Base-by-base conservation (phyloP, 2,329 filamentous ascomycete genomes). In the Aspergillus arachidicola region DNA sequence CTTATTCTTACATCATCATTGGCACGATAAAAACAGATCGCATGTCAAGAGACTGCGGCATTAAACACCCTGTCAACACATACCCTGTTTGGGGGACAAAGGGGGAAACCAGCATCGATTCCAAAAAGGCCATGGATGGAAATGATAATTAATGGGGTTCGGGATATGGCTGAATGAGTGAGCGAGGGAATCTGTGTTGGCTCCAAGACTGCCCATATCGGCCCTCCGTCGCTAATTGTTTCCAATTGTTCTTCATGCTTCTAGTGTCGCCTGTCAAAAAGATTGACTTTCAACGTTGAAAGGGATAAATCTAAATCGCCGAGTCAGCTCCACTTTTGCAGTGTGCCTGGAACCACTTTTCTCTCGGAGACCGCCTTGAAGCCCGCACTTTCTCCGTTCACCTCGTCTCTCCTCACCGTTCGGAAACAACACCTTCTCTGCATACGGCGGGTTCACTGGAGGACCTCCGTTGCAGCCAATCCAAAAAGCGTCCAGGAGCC, bases 221-320 rank as follows among this genome's bases (percentile, higher is more conserved):
- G 16, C 23, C 30, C n/a, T 54, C 30, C 38, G 30, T 55, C n/a
- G 34, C 51, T 38, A 38, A 55, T 38, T n/a, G 34, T 36, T 53
- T 36, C 30, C n/a, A 36, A 38, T 38, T 38, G 51, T 55, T 55
- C 51, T 55, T 59, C 48, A 43, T 28, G 23, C 38, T 26, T 55
- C 41, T 50, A 59, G 58, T 41, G 46, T 59, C 58, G n/a, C 58
- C 58, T 59, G 48, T 59, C 58, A 59, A n/a, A 32, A 34, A 32
- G 28, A 54, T 59, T 59, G 58, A 59, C 58, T 59, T 59, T 55
- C 6, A 55, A 38, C 51, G 32, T 55, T 55, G 32, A 32, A 14
- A 50, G 57, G 32, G 46, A 53, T 53, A 54, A 54, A 59, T 54
- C 36, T 38, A 46, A 48, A 32, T 53, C 51, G 30, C 51, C 30